These are phyloP conservation scores for Penicillium cataractarum DNA, from an alignment of 495 filamentous ascomycete genomes.

Conservation along the genomic window DNA sequence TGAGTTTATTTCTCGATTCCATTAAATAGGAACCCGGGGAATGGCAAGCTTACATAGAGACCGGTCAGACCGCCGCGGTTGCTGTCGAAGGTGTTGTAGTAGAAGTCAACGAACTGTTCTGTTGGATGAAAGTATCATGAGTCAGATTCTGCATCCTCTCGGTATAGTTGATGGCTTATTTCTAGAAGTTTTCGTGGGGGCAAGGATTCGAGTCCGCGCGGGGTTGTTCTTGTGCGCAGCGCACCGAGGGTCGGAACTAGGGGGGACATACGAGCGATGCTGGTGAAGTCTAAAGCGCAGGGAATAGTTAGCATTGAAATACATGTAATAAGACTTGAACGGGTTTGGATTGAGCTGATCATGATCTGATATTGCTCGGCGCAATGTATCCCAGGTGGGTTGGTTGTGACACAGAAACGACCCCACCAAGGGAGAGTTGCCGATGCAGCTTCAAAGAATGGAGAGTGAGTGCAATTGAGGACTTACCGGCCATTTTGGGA, in stretches of 20 bases:
- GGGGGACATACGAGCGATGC: slow-evolving; percentile 57
- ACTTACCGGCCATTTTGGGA: slow-evolving; percentile 49
- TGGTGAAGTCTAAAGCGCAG: slow-evolving; percentile 49
- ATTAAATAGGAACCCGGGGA: background rate
- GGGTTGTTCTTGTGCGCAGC: slow-evolving; percentile 12
- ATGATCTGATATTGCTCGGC: slow-evolving; percentile 15
- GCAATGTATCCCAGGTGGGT: slow-evolving; percentile 12
- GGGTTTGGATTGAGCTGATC: slow-evolving; percentile 5
- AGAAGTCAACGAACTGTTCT: slow-evolving; percentile 86
- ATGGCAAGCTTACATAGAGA: slow-evolving; percentile 74
- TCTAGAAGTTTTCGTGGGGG: background rate
- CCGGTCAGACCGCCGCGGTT: slow-evolving; percentile 60
- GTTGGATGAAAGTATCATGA: slow-evolving; percentile 9
- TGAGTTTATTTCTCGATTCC: background rate
- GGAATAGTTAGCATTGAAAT: slow-evolving; percentile 23
- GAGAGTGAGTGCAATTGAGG: background rate
- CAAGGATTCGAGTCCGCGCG: slow-evolving; percentile 8
- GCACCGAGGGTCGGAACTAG: slow-evolving; percentile 6
- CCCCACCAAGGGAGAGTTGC: background rate
- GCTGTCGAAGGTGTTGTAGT: slow-evolving; percentile 83
- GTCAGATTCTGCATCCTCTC: slow-evolving; percentile 22
- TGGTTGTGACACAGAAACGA: background rate
- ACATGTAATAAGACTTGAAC: background rate
- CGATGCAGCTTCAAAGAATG: background rate
- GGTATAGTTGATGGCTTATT: background rate